Evolutionary conservation across 1,139 yeast species (phyloP).

Genomic region (Lodderomyces jiufengensis): DNA sequence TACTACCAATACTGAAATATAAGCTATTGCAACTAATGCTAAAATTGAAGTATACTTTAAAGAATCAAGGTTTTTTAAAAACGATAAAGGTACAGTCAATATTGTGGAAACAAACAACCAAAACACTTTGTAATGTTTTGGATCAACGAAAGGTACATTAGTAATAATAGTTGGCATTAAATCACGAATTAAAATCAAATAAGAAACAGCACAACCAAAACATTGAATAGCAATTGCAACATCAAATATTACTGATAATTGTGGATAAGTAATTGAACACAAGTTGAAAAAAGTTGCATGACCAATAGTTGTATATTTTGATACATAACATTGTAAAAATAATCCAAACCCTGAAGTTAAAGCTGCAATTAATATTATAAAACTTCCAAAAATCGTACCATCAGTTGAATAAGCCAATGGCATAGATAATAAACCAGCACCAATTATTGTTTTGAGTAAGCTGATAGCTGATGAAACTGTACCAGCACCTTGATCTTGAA

Average conservation of each 20-base stretch:
- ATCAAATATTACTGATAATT: conserved; percentile 78
- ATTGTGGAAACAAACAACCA: conserved; percentile 37
- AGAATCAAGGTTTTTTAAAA: conserved; percentile 42
- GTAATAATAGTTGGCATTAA: conserved; percentile 41
- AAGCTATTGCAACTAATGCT: conserved; percentile 39
- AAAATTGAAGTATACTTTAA: conserved; percentile 42
- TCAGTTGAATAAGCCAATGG: conserved; percentile 89
- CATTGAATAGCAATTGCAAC: conserved; percentile 85
- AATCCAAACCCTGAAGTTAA: conserved; percentile 77
- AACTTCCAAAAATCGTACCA: conserved; percentile 67
- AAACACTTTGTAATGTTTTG: conserved; percentile 24
- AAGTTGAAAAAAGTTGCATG: conserved; percentile 83
- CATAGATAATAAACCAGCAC: conserved; percentile 92
- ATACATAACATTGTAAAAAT: conserved; percentile 70
- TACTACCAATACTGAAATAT: conserved; percentile 37
- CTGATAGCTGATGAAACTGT: conserved; percentile 52
- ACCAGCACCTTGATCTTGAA: conserved; percentile 21
- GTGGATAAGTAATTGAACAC: conserved; percentile 81
- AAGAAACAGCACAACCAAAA: conserved; percentile 46
- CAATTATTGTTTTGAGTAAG: conserved; percentile 69
- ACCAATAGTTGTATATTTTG: conserved; percentile 66
- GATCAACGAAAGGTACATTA: conserved; percentile 20
- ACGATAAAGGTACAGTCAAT: conserved; percentile 40
- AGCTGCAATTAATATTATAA: conserved; percentile 70
- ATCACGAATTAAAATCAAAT: conserved; percentile 45